Base-by-base conservation (phyloP, 2,329 filamentous ascomycete genomes). In the Trichoderma sp. region DNA sequence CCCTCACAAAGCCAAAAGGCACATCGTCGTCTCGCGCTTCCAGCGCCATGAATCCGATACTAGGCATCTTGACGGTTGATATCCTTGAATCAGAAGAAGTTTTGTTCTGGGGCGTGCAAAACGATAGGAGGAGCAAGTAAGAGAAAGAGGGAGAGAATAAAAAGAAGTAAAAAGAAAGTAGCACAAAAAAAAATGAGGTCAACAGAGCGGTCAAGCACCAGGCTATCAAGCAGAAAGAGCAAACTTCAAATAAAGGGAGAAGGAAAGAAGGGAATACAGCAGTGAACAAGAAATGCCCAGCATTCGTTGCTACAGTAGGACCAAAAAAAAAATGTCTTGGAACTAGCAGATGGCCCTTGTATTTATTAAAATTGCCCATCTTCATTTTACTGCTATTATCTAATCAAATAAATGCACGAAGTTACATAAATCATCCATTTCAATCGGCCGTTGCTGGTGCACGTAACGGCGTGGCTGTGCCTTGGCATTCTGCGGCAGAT, bases 401-500 rank as follows among this genome's bases (percentile, higher is more conserved):
- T 49, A 21, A 49, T 11, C 39, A 54, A 54, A 30, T 16, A 54
- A 28, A 34, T 21, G n/a, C 10, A 63, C 24, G 52, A 24, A 18
- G 4, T 34, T 18, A 46, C 5, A 30, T 4, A 5, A 6, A 49
- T 13, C 16, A 26, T 28, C 11, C 13, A 14, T 34, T 34, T 32
- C 30, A 39, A 28, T 46, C 2, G 14, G 14, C 28, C 21, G 37
- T 10, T 21, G 16, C 18, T 64, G 16, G 34, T 10, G n/a, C 37
- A 24, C n/a, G n/a, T 34, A 52, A 16, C 54, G 46, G 60, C 39
- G 39, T 28, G 63, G 55, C 63, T 66, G 54, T 66, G 63, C 63
- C 28, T 28, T 26, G 7, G 46, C 46, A 34, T 11, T 60, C 46
- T 32, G 24, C 21, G 16, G 39, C 8, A 28, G 18, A 30, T 39